These are phyloP conservation scores for Cicer pinnatifidum DNA, from an alignment of 306 rosid species.

Conservation along the genomic window DNA sequence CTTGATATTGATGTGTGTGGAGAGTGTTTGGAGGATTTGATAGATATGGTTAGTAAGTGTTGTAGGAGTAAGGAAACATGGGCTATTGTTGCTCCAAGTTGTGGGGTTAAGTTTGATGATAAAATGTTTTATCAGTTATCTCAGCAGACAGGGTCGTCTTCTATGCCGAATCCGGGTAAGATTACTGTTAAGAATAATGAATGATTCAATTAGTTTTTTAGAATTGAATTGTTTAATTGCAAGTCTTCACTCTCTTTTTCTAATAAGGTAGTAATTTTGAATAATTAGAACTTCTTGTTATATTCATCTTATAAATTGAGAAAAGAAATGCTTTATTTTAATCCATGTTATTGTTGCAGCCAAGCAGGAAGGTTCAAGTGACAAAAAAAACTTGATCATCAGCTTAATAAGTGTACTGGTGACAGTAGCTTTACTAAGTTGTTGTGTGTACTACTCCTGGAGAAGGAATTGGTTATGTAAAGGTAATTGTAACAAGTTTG, in stretches of 20 bases:
- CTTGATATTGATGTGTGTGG: slow-evolving; percentile 34
- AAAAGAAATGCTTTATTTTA: not conserved
- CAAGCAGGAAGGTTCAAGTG: not conserved
- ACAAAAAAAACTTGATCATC: slow-evolving; percentile 34
- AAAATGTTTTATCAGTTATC: slow-evolving; percentile 35
- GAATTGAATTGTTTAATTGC: too few relatives aligned
- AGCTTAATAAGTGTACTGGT: slow-evolving; percentile 36
- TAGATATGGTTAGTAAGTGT: slow-evolving; percentile 37
- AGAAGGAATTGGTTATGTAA: not conserved
- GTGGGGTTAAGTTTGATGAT: slow-evolving; percentile 45
- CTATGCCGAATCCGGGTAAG: slow-evolving; percentile 18
- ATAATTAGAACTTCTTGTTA: too few relatives aligned
- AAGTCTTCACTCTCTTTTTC: too few relatives aligned
- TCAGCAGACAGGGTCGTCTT: slow-evolving; percentile 30
- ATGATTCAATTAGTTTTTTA: too few relatives aligned
- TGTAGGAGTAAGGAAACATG: slow-evolving; percentile 41
- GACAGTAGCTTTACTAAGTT: slow-evolving; percentile 34
- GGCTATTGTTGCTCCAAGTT: slow-evolving; percentile 39
- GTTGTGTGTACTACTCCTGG: slow-evolving; percentile 27
- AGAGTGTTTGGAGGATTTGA: slow-evolving; percentile 45
- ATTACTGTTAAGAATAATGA: too few relatives aligned
- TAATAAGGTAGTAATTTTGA: too few relatives aligned
- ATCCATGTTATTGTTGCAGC: not conserved
- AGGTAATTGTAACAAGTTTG: not conserved
- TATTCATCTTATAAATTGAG: not conserved